phyloP scores from a whole-genome alignment of 768 basidiomycete species.

The Rhizopogon roseolus region DNA sequence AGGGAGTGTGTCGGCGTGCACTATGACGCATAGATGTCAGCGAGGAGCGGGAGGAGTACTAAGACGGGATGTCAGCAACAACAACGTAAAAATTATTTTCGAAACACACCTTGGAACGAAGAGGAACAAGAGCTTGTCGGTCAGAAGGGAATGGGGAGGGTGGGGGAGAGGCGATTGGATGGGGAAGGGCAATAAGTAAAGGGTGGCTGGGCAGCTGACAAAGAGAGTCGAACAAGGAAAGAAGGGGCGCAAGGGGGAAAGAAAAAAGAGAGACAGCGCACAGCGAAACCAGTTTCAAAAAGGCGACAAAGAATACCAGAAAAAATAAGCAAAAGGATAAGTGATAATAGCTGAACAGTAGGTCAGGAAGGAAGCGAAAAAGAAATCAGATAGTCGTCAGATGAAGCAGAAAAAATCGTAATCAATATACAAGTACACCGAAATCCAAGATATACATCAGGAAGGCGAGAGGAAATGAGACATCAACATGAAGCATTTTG shows the following conservation, averaged over 20 bases:
- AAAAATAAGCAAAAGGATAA: conserved; percentile 1
- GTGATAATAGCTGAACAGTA: not conserved
- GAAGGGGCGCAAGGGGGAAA: no score
- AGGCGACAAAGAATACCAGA: not conserved
- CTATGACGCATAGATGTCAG: conserved; percentile 2
- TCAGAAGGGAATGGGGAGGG: not conserved
- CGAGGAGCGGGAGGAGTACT: not conserved
- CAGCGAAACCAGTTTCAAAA: not conserved
- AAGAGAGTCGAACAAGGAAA: not conserved
- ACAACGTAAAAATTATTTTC: not conserved
- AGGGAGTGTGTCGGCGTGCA: not conserved
- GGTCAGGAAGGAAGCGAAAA: not conserved
- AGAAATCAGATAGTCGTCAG: not conserved
- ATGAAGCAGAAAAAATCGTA: not conserved
- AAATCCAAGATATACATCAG: not conserved
- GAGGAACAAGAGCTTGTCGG: no score
- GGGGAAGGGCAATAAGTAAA: not conserved
- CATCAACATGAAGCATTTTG: not conserved
- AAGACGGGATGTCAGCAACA: not conserved
- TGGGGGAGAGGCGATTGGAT: not conserved
- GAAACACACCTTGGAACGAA: no score
- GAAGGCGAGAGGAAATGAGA: not conserved
- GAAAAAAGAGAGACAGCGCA: not conserved
- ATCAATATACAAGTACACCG: not conserved
- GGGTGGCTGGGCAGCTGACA: not conserved